Evolutionary conservation across 345 rosid genomes (phyloP).

Genomic region (Eucalyptus regnans): DNA sequence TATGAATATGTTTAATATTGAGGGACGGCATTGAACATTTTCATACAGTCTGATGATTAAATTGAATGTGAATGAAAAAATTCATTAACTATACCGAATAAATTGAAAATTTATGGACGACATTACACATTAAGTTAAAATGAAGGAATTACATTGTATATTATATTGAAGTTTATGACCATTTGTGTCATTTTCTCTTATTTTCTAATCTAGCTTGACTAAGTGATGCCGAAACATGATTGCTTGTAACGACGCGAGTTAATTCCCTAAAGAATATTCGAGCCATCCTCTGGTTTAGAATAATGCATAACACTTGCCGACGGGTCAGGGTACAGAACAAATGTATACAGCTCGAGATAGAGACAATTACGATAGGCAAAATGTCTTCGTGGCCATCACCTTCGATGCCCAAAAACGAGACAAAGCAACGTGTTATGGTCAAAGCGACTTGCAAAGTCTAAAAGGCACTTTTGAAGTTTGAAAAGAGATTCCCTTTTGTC

Average conservation of each 20-base stretch:
- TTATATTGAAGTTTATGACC: fast-evolving
- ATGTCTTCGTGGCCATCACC: background rate
- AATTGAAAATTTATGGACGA: too few species aligned
- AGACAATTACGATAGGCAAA: background rate
- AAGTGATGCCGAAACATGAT: background rate
- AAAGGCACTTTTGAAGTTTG: background rate
- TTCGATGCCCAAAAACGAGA: background rate
- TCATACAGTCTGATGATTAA: too few species aligned
- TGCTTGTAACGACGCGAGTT: too few species aligned
- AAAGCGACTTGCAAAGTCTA: background rate
- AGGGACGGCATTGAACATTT: fast-evolving
- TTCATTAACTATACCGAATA: fast-evolving
- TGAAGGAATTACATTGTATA: fast-evolving
- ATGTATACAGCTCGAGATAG: background rate
- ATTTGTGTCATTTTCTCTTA: background rate
- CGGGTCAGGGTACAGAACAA: background rate
- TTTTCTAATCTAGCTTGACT: background rate
- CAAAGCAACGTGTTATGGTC: background rate
- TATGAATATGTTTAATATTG: too few species aligned
- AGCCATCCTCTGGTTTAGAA: background rate
- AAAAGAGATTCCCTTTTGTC: background rate
- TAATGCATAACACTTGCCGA: background rate
- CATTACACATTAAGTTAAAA: too few species aligned
- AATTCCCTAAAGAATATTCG: background rate
- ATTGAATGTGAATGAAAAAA: too few species aligned